phyloP scores from a whole-genome alignment of 169 alveolate genomes.

The Cryptosporidium canis region DNA sequence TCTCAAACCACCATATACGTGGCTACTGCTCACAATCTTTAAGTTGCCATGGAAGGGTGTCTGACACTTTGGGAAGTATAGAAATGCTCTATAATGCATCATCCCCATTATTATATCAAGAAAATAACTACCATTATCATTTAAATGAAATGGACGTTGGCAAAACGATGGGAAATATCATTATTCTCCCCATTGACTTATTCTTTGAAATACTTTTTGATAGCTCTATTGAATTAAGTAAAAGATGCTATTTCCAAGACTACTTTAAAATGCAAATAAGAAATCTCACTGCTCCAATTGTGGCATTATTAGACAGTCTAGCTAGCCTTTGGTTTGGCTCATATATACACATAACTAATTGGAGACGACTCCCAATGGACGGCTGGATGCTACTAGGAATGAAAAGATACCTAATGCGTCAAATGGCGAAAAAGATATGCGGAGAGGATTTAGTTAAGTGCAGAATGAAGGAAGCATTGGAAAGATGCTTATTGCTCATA shows the following conservation, averaged over 20 bases:
- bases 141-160: conserved; percentile 40
- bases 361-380: conserved; percentile 44
- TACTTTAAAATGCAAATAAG: conserved; percentile 1
- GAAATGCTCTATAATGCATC: conserved; percentile 20
- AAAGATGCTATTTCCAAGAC: neutral
- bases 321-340: conserved; percentile 73
- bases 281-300: neutral
- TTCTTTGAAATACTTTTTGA: neutral
- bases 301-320: conserved; percentile 18
- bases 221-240: neutral
- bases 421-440: conserved; percentile 18
- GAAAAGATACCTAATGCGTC: conserved; percentile 49
- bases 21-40: neutral
- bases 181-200: neutral
- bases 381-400: conserved; percentile 54
- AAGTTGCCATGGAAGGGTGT: neutral
- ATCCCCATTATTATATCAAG: conserved; percentile 16
- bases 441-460: conserved; percentile 53
- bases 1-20: neutral
- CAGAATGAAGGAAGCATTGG: conserved; percentile 51
- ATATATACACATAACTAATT: conserved; percentile 27
- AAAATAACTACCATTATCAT: neutral
- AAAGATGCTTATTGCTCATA: conserved; percentile 44
- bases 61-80: conserved; percentile 1
- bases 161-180: conserved; percentile 16